These are phyloP conservation scores for Picea abies DNA, from an alignment of 83 land plant species.

Conservation along the genomic window DNA sequence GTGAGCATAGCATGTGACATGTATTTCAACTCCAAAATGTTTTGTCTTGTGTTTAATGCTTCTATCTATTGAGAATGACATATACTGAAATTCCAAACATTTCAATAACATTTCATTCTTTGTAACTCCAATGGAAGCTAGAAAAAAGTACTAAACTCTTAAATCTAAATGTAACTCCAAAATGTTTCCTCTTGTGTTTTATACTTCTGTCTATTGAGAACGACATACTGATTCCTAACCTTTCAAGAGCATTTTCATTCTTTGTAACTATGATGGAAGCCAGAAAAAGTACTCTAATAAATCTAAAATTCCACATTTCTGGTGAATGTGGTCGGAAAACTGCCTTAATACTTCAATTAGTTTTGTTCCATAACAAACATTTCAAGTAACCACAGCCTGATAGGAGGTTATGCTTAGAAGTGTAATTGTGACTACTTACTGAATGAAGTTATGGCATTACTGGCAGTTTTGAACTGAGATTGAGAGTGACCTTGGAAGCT, in stretches of 20 bases:
- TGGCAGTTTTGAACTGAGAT: constrained; percentile 13
- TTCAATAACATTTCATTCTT: background rate
- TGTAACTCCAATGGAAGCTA: background rate
- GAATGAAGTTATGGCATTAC: constrained; percentile 3
- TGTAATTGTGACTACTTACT: background rate
- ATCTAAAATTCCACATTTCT: background rate
- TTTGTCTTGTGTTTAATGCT: background rate
- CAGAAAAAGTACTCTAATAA: background rate
- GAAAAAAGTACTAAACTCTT: background rate
- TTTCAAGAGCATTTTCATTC: background rate
- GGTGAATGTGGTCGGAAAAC: background rate
- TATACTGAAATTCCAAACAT: background rate
- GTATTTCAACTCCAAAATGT: background rate
- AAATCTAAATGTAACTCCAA: background rate
- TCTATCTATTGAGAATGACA: background rate
- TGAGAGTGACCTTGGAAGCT: constrained; percentile 15
- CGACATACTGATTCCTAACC: background rate
- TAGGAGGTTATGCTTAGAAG: background rate
- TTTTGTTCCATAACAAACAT: background rate
- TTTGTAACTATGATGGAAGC: background rate
- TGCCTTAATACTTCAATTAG: background rate
- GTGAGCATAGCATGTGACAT: background rate
- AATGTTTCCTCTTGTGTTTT: background rate
- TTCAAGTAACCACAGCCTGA: background rate
- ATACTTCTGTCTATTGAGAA: background rate